Base-by-base conservation (phyloP, 345 rosid genomes). In the Lumnitzera littorea region DNA sequence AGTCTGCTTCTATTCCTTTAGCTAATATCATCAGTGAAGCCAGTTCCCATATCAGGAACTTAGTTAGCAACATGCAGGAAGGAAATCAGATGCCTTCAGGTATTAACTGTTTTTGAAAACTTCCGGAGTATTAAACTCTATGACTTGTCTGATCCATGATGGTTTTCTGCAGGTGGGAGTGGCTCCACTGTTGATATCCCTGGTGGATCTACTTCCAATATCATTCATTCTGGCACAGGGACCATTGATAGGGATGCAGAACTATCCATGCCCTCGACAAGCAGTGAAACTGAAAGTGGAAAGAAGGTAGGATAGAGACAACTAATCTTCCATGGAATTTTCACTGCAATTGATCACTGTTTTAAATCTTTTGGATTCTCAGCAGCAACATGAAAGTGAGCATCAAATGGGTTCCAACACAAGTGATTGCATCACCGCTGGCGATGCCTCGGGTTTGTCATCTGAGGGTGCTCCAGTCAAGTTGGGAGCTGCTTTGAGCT, bases 41-140 rank as follows among this genome's bases (percentile, higher is more conserved):
- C 49, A 78, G 75, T 73, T 75, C 88, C 46, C 75, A 63, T 47
- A 15, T 88, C 50, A 77, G 91, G 67, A 75, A 70, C 58, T 24
- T 77, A 15, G 76, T 64, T 53, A 70, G 70, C 58, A 76, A 68
- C 70, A 68, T 68, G 63, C 85, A 71, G 63, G 88, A 84, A 72
- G 78, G 76, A 66, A 78, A 48, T 72, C 87, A 53, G 72, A 63
- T 52, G 65, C 71, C 73, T 41, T 61, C 86, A 46, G 91, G 98
- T 88, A 70, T 62, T 41, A 72, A 46, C 55, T 49, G 53, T 27
- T 50, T 53, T 53, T 53, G 46, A 52, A 54, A 50, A 12, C 0
- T 27, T 50, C 20, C 20, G 24, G 54, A 17, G 51, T 58, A 24
- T 52, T 48, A 24, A 16, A 15, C 53, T 23, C 23, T 72, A 53